A percentile compares a stretch with the other conserved stretches of the same genome.
Conservation (phyloP, 768 basidiomycete genomes). For the Podaxis carcinomalis region DNA sequence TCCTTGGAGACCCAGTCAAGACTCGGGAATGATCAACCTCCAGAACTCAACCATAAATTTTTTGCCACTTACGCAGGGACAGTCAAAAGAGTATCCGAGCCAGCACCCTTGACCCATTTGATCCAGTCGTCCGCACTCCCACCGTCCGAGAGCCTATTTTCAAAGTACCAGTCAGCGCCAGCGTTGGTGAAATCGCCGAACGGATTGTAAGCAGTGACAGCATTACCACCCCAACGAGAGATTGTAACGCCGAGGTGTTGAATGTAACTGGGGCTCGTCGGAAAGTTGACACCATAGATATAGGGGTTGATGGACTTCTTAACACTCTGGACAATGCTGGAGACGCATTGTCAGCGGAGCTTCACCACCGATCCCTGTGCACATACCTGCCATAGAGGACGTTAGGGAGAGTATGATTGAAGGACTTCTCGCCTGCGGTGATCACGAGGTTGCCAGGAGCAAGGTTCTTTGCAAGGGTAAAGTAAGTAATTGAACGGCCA, state of each 20-base stretch:
- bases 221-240: slow-evolving; percentile 52
- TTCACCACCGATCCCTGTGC: not conserved
- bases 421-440: slow-evolving; percentile 34
- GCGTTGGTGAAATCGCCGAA: slow-evolving; percentile 48
- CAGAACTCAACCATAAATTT: not conserved
- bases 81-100: slow-evolving; percentile 38
- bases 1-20: slow-evolving; percentile 58
- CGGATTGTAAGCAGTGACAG: slow-evolving; percentile 52
- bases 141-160: slow-evolving; percentile 40
- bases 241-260: slow-evolving; percentile 44
- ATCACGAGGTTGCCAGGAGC: slow-evolving; percentile 38
- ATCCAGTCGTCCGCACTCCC: slow-evolving; percentile 38
- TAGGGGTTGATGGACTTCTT: slow-evolving; percentile 38
- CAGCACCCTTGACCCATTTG: slow-evolving; percentile 42
- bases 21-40: slow-evolving; percentile 20
- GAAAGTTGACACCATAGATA: slow-evolving; percentile 56
- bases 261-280: slow-evolving; percentile 41
- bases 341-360: not conserved
- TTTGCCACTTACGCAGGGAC: slow-evolving; percentile 42
- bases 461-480: slow-evolving; percentile 36
- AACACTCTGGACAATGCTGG: slow-evolving; percentile 32
- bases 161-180: slow-evolving; percentile 53
- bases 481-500: slow-evolving; percentile 43
- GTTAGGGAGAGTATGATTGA: slow-evolving; percentile 38
- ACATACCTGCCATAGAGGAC: slow-evolving; percentile 37